Base-by-base conservation (phyloP, 176 grass and related monocot genomes). In the Tillandsia fasciculata region DNA sequence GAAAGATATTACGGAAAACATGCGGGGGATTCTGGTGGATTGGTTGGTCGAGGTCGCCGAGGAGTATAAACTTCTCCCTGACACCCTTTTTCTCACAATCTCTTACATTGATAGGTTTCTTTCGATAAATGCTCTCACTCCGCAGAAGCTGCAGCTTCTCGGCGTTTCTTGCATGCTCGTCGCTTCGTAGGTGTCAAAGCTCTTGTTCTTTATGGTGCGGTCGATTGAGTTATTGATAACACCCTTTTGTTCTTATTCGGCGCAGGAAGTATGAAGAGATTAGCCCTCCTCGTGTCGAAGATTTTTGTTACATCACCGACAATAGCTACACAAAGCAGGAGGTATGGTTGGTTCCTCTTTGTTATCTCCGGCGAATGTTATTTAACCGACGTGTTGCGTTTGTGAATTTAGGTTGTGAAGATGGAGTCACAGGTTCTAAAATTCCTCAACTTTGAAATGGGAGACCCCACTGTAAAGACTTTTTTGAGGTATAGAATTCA, bases 241-340 rank as follows among this genome's bases (percentile, higher is more conserved):
- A 14, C 20, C 20, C 22, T 59, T 15, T 17, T 59, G 14, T 59
- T 59, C 15, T 87, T 28, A 2, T 51, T 48, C 27, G 49, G 11
- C 78, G 71, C 74, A 90, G 83, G 47, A 90, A 90, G 68, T 90
- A 86, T 54, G 87, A 90, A 75, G 87, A 86, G 67, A 66, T 63
- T 4, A 27, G 50, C 51, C 27, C 66, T 78, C 78, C 51, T 11
- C 68, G 58, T 14, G 63, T 86, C 29, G 33, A 81, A 8, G 50
- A 50, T 58, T 81, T 83, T 53, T 66, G 64, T 50, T 51, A 67
- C 2, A 86, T 72, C 26, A 86, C 80, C 11, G 83, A 72, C 24
- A 22, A 71, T 72, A 77, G 74, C 59, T 86, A 81, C 83, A 86
- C 74, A 17, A 78, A 78, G 11, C 52, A 86, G 26, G 80, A 90